These are phyloP conservation scores for Quercus robur DNA, from an alignment of 306 rosid species.

Conservation along the genomic window DNA sequence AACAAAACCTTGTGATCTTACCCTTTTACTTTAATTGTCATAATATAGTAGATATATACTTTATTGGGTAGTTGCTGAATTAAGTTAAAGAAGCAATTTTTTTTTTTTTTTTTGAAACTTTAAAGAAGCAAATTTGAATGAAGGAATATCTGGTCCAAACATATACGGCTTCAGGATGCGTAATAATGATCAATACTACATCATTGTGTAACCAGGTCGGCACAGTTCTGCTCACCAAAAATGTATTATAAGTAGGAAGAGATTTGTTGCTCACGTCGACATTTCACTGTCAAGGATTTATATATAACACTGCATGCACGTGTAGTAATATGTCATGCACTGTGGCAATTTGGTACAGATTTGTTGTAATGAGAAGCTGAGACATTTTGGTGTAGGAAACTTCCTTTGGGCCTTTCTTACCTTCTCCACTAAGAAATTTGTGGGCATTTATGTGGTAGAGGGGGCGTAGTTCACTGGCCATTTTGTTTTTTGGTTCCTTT, in stretches of 20 bases:
- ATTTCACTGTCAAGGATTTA: neutral
- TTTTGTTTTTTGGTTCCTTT: neutral
- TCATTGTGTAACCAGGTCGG: neutral
- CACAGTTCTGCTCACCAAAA: neutral
- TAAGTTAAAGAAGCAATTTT: conserved; percentile 7
- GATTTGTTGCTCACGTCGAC: neutral
- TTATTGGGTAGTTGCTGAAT: neutral
- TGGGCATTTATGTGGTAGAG: too few relatives aligned
- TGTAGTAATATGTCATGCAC: neutral
- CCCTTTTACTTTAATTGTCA: neutral
- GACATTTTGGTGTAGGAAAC: neutral
- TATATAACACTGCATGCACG: neutral
- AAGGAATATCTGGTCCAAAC: conserved; percentile 3
- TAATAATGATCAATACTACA: too few relatives aligned
- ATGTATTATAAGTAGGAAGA: neutral
- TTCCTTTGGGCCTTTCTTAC: neutral
- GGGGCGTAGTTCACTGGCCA: neutral
- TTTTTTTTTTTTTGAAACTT: neutral
- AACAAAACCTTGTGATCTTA: neutral
- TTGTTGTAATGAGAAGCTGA: neutral
- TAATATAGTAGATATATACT: neutral
- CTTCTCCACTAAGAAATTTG: neutral
- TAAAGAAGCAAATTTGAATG: conserved; percentile 21
- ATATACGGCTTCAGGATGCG: neutral
- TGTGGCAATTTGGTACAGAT: neutral